Evolutionary conservation across 2,329 filamentous ascomycete genomes (phyloP), one percentile per base, ranked within the genome.

Genomic region (Aaosphaeria pasadenensis): DNA sequence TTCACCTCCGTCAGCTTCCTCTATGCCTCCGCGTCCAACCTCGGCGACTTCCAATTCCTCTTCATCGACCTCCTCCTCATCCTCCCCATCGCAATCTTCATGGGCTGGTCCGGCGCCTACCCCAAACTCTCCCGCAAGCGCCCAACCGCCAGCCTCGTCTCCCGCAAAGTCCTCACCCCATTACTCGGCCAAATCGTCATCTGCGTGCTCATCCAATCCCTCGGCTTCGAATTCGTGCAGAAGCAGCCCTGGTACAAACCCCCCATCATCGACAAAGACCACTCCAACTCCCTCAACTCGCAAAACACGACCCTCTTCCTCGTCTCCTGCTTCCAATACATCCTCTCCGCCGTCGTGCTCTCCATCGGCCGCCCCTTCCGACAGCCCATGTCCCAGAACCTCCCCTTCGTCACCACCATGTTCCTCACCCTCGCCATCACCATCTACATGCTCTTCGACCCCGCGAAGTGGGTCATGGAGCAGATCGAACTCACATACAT

Each of bases 1-100:
- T 99, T 99, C 75, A 95, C 90, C 6, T 90, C 89, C 1, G 95
- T 99, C 63, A 95, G 88, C 78, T 96, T 99, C 67, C 80, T 99
- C 11, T 99, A 99, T 70, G 89, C 91, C 5, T 91, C 86, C 6
- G 95, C 88, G 7, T 95, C 89, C 6, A 99, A 99, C 66, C 77
- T 99, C 5, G 95, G 94, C 43, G 94, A 99, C 69, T 97, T 99
- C 66, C 94, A 97, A 77, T 99, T 96, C 68, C 79, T 99, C 4
- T 97, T 92, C 71, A 97, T 99, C 63, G 94, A 99, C 61, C 78
- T 99, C 11, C 77, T 87, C 4, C 83, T 99, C 48, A 99, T 99
- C 63, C 77, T 99, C 3, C 94, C 94, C 4, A 95, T 99, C 60
- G 94, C 94, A 28, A 89, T 99, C 50, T 97, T 97, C 69, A 99